Conservation (phyloP, 345 rosid genomes). For the Pistacia integerrima region DNA sequence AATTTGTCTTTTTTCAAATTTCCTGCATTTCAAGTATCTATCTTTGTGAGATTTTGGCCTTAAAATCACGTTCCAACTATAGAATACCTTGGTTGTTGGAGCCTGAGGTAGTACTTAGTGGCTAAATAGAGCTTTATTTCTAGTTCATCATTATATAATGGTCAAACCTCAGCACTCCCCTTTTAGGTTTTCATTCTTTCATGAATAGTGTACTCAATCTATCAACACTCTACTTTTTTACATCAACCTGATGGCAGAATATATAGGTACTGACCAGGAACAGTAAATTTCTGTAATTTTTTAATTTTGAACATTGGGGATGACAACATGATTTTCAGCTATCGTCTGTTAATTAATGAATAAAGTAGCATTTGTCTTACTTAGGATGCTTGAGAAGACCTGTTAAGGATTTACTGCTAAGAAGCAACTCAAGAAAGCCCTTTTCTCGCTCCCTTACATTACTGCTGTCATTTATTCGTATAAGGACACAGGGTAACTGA, state of each 20-base stretch:
- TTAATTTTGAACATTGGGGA: neutral
- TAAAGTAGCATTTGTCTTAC: neutral
- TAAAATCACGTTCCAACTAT: neutral
- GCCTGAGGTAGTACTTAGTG: neutral
- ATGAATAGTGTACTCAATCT: neutral
- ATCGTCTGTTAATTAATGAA: neutral
- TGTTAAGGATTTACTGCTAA: neutral
- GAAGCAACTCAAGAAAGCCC: constrained; percentile 1
- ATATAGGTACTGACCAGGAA: neutral
- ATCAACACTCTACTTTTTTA: neutral
- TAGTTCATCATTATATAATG: neutral
- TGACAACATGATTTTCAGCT: neutral
- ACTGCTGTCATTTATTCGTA: neutral
- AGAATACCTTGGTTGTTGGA: neutral
- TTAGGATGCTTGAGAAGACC: neutral
- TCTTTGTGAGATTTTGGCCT: neutral
- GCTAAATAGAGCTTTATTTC: neutral
- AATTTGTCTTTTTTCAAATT: neutral
- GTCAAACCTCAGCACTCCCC: neutral
- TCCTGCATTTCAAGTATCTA: neutral
- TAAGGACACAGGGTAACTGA: neutral
- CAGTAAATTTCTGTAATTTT: neutral
- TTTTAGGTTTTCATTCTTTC: neutral
- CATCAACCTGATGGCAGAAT: neutral
- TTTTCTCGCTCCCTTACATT: neutral